These are phyloP conservation scores for Rhynchospora breviuscula DNA, from an alignment of 176 grass and related monocot genomes.

Conservation along the genomic window DNA sequence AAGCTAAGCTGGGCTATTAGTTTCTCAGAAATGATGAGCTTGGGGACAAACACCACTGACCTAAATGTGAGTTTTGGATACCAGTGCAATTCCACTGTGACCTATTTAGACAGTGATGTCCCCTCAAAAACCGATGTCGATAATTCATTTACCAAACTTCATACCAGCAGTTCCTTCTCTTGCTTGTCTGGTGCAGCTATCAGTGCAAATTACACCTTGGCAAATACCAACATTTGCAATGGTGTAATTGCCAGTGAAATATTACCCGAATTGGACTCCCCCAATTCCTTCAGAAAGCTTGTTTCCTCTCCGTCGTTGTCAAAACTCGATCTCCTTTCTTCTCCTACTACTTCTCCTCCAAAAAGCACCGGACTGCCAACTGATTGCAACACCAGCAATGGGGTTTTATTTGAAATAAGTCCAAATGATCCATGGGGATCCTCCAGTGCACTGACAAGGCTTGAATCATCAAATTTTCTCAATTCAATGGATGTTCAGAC, in stretches of 20 bases:
- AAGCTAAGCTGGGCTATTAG: constrained; percentile 25
- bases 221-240: constrained; percentile 96
- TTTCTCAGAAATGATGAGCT: constrained; percentile 35
- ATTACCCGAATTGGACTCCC: constrained; percentile 91
- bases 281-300: constrained; percentile 85
- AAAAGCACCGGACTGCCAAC: constrained; percentile 39
- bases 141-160: constrained; percentile 41
- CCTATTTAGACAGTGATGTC: constrained; percentile 32
- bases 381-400: constrained; percentile 26
- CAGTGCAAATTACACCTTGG: constrained; percentile 91
- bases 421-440: constrained; percentile 48
- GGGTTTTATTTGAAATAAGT: constrained; percentile 46
- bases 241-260: constrained; percentile 88
- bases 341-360: constrained; percentile 32
- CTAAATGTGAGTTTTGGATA: constrained; percentile 81
- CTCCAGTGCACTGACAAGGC: constrained; percentile 37
- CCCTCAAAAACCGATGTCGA: constrained; percentile 36
- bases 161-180: constrained; percentile 84
- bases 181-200: constrained; percentile 95
- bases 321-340: constrained; percentile 58
- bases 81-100: constrained; percentile 49
- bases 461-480: constrained; percentile 72
- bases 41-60: constrained; percentile 32
- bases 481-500: constrained; percentile 74
- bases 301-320: constrained; percentile 83